phyloP scores from a whole-genome alignment of 164 flowering plant species.

The Dillenia turbinata region DNA sequence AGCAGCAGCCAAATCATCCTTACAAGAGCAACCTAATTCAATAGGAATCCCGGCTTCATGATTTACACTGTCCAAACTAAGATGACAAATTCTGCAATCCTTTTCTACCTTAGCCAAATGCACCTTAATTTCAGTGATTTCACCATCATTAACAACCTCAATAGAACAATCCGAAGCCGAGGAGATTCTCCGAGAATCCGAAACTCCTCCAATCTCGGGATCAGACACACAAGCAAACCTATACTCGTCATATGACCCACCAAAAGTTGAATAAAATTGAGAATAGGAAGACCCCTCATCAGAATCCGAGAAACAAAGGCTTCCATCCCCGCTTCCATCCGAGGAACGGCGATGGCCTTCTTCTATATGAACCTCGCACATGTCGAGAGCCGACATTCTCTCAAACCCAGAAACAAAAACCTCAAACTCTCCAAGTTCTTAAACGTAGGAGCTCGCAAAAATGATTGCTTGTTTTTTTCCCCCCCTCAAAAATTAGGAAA shows the following conservation, averaged over 20 bases:
- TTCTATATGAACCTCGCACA: slow-evolving; percentile 43
- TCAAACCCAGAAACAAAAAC: slow-evolving; percentile 1
- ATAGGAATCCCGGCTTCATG: slow-evolving; percentile 64
- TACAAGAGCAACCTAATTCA: slow-evolving; percentile 87
- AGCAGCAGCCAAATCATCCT: slow-evolving; percentile 87
- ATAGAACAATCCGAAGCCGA: slow-evolving; percentile 49
- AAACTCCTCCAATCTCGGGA: slow-evolving; percentile 30
- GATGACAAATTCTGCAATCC: slow-evolving; percentile 90
- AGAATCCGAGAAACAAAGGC: slow-evolving; percentile 45
- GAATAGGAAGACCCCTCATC: slow-evolving; percentile 61
- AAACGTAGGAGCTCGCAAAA: slow-evolving; percentile 1
- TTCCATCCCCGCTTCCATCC: slow-evolving; percentile 25
- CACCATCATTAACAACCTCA: slow-evolving; percentile 33
- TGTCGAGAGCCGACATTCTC: slow-evolving; percentile 22
- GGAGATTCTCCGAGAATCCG: slow-evolving; percentile 38
- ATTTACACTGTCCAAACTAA: slow-evolving; percentile 56
- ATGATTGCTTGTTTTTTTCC: not conserved
- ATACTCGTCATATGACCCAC: slow-evolving; percentile 56
- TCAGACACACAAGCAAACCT: slow-evolving; percentile 42
- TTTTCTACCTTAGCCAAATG: slow-evolving; percentile 50
- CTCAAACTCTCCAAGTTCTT: slow-evolving; percentile 3
- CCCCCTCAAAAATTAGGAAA: not conserved
- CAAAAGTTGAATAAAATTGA: slow-evolving; percentile 49
- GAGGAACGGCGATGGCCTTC: slow-evolving; percentile 21
- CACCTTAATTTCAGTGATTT: slow-evolving; percentile 41